phyloP scores from a whole-genome alignment of 176 grass and related monocot genomes.

The Chrysopogon serrulatus region DNA sequence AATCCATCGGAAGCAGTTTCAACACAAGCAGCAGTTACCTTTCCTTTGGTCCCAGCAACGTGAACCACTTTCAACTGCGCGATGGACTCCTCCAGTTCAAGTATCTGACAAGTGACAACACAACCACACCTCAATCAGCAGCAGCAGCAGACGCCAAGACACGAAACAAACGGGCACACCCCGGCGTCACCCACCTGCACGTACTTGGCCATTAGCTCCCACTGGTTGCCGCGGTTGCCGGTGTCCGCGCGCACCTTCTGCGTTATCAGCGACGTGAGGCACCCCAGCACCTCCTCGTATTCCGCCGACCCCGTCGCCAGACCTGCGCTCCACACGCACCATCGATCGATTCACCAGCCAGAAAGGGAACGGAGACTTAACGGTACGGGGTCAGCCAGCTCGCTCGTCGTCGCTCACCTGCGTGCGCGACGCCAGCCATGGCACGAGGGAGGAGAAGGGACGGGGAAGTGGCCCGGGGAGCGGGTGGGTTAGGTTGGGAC shows the following conservation, averaged over 20 bases:
- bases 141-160: neutral
- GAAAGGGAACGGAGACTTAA: neutral
- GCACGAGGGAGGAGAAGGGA: slow-evolving; percentile 11
- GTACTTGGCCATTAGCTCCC: slow-evolving; percentile 83
- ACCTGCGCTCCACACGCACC: slow-evolving; percentile 11
- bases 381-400: neutral
- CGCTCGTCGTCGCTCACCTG: slow-evolving; percentile 10
- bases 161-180: neutral
- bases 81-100: slow-evolving; percentile 76
- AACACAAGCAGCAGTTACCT: slow-evolving; percentile 29
- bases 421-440: slow-evolving; percentile 33
- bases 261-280: slow-evolving; percentile 81
- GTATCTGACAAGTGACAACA: slow-evolving; percentile 55
- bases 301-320: slow-evolving; percentile 25
- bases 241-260: slow-evolving; percentile 58
- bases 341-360: neutral
- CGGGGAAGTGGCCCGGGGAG: neutral
- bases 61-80: slow-evolving; percentile 73
- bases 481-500: neutral
- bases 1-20: neutral
- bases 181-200: slow-evolving; percentile 44
- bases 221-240: slow-evolving; percentile 64
- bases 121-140: neutral
- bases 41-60: slow-evolving; percentile 91
- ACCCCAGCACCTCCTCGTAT: slow-evolving; percentile 76